These are phyloP conservation scores for Rhodotorula sp. DNA, from an alignment of 1,284 basidiomycete genomes.

Conservation along the genomic window DNA sequence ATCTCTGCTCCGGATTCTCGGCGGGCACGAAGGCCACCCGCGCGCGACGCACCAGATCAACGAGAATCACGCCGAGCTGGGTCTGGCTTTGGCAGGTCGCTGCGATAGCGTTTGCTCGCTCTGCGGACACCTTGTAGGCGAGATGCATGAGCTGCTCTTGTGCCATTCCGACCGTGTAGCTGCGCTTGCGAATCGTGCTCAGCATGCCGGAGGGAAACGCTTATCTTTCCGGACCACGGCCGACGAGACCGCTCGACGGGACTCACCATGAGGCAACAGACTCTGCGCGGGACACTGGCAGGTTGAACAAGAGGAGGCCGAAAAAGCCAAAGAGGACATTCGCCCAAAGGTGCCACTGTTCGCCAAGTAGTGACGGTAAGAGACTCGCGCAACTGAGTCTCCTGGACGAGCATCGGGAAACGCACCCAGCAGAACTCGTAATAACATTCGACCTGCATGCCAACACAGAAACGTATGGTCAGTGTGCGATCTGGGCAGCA, in stretches of 20 bases:
- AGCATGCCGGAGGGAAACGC: neutral
- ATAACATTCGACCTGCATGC: slow-evolving; percentile 8
- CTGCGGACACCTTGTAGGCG: neutral
- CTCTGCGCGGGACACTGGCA: neutral
- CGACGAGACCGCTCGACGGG: neutral
- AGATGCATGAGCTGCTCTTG: neutral
- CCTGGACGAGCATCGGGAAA: neutral
- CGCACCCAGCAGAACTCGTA: slow-evolving; percentile 22
- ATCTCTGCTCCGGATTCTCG: neutral
- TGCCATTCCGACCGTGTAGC: neutral
- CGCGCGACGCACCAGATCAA: neutral
- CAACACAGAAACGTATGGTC: neutral
- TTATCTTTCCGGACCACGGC: neutral
- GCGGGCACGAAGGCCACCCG: neutral
- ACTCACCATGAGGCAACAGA: no score
- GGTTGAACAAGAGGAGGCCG: slow-evolving; percentile 1
- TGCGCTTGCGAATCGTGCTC: neutral
- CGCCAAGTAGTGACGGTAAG: neutral
- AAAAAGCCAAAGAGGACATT: slow-evolving; percentile 9
- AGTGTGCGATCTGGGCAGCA: no score
- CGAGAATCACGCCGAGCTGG: neutral
- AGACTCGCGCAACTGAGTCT: neutral
- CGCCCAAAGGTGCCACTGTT: slow-evolving; percentile 25
- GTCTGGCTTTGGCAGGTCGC: neutral
- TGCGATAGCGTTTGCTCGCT: neutral